phyloP scores from a whole-genome alignment of 1,284 basidiomycete species.

The Papiliotrema fonsecae region DNA sequence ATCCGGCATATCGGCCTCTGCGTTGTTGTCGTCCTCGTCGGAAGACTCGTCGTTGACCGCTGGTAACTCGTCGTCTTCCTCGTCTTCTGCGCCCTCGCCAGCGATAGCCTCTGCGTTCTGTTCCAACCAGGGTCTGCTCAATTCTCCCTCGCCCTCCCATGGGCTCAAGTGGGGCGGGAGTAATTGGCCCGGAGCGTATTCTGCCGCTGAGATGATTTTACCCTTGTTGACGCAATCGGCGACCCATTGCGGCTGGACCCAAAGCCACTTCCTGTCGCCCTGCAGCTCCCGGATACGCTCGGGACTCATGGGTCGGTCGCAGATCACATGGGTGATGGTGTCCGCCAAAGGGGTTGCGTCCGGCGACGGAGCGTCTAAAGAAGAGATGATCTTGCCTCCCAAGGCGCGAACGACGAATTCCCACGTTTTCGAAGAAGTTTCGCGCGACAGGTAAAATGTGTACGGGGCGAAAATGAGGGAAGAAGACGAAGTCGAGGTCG shows the following conservation, averaged over 20 bases:
- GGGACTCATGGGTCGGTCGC: slow-evolving; percentile 73
- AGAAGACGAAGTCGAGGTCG: slow-evolving; percentile 52
- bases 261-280: slow-evolving; percentile 66
- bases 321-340: slow-evolving; percentile 90
- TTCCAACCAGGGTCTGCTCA: slow-evolving; percentile 55
- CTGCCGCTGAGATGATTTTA: slow-evolving; percentile 76
- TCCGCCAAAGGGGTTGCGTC: slow-evolving; percentile 53
- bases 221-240: slow-evolving; percentile 91
- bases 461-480: slow-evolving; percentile 72
- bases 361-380: slow-evolving; percentile 69
- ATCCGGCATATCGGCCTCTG: slow-evolving; percentile 47
- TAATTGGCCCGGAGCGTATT: slow-evolving; percentile 78
- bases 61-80: slow-evolving; percentile 39
- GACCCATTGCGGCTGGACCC: slow-evolving; percentile 97
- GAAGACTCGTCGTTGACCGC: slow-evolving; percentile 43
- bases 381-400: slow-evolving; percentile 77
- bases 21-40: slow-evolving; percentile 47
- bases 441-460: slow-evolving; percentile 92
- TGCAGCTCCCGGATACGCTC: slow-evolving; percentile 59
- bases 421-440: slow-evolving; percentile 86
- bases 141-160: slow-evolving; percentile 73
- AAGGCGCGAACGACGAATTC: slow-evolving; percentile 92
- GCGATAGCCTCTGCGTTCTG: slow-evolving; percentile 44
- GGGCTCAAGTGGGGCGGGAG: slow-evolving; percentile 95
- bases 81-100: slow-evolving; percentile 38